Base-by-base conservation (phyloP, 1,284 basidiomycete genomes). In the Cryptococcus deneoformans region DNA sequence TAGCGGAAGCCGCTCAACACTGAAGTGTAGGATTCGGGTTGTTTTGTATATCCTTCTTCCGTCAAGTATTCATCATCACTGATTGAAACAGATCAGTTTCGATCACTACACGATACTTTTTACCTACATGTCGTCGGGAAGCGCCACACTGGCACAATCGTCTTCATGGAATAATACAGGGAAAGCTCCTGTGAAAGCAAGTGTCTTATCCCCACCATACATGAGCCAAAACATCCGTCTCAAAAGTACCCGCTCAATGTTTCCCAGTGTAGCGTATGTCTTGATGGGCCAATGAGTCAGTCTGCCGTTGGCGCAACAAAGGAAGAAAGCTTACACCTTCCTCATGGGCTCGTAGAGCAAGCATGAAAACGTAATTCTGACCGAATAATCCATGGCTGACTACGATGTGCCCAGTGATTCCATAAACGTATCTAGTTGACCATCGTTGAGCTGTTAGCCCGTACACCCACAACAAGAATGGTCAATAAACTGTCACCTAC, bases 131-230 rank as follows among this genome's bases (percentile, higher is more conserved):
- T 72, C 12, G 62, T 67, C 35, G 62, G 66, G 14, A 61, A 65
- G 9, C 60, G 67, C 56, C 29, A 60, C 49, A 38, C 56, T 46
- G 6, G 51, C 53, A 73, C 88, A 90, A 71, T 92, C 90, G 70
- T 90, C 88, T 70, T 92, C 89, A 55, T 89, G 84, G 67, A 90
- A 81, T 70, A 85, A 87, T 59, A 91, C 87, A 36, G 89, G 89
- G 53, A 87, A 82, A 10, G 87, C 54, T 44, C 58, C 55, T 38
- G 60, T 51, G 4, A 66, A 50, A 50, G 72, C 70, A 7, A 71
- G 60, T 36, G 67, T 69, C 61, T 71, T 72, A 59, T 76, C 73
- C 9, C 71, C 73, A 49, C 73, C 72, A 57, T 74, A 76, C 20
- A 73, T 59, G n/a, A 76, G 63, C 69, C 73, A 76, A 57, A 72